Evolutionary conservation across 2,329 filamentous ascomycete species (phyloP), one percentile per base, ranked within the genome.

Genomic region (Aspergillus sp.): DNA sequence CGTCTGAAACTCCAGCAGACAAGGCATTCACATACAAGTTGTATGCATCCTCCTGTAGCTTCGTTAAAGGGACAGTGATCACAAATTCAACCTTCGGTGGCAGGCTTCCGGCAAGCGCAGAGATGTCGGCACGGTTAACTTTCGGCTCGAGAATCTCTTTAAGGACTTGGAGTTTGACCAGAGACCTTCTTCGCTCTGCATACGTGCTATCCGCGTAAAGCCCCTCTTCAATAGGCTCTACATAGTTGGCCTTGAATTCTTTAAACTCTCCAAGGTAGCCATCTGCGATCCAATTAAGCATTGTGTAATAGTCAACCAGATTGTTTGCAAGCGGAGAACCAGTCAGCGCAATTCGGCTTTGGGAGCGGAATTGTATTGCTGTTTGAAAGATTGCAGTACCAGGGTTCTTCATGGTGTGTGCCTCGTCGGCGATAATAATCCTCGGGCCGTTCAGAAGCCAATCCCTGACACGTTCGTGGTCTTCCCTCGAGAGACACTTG

Each of bases 241-340:
- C 77, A 60, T 85, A 95, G n/a, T 82, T 77, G 0, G 73, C 62
- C 19, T 73, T 76, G 63, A 96, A 96, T 57, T 90, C 83, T 0
- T 66, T 57, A 7, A 75, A 66, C 3, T 78, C 74, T 0, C 88
- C 88, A 2, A 95, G 73, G 61, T 87, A 95, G 27, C 80, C 80
- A 0, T 86, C 86, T 1, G 87, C 83, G 43, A 93, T 81, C 88
- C 88, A 95, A 52, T 90, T 79, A 48, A 95, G 84, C 80, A 94
- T 87, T n/a, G 82, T 72, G 59, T 83, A 88, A 59, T 94, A 94
- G 57, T 96, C 90, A 29, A 78, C 72, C 0, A 95, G 80, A 44
- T 88, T 86, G 60, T 95, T 96, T 4, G 86, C 82, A 44, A 96
- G 72, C 0, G 90, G 90, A 0, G 89, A 91, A 0, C 89, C 90